Evolutionary conservation across 2,329 filamentous ascomycete genomes (phyloP), one percentile per base, ranked within the genome.

Genomic region (Ophiocordyceps camponoti-saundersi): DNA sequence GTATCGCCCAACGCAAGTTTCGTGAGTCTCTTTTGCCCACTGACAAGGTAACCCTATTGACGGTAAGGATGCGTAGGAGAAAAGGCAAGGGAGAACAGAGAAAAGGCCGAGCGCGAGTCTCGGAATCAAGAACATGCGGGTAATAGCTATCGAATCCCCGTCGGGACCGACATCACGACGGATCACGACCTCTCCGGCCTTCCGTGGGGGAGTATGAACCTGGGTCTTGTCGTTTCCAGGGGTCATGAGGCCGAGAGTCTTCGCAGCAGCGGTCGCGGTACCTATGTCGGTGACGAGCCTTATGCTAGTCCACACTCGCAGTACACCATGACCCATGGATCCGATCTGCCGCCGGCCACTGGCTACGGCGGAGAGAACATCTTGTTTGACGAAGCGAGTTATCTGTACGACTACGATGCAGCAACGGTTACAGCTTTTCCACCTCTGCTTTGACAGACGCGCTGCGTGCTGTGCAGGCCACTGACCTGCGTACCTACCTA

Each of bases 1-100:
- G 81, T 47, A 74, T 86, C 50, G 82, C 82, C 2, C 83, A 87
- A 56, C 72, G 82, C 53, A 85, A 85, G 55, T 87, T 85, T 54
- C 73, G 83, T 87, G 71, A 57, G 80, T 55, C 15, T 18, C 41
- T 40, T 8, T 7, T 40, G 36, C 15, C 36, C 18, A 4, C 3
- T 18, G 21, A 10, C n/a, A 2, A 6, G 7, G 21, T 8, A 11
- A 7, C 15, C n/a, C 44, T 45, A 7, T 21, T 45, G 20, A 34
- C 42, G 23, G 3, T 21, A 16, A 16, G 22, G 7, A 4, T 12
- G 1, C 18, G 13, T 50, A 86, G 82, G 82, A 55, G 81, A 84
- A 53, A 86, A 85, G 56, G 70, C 72, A 1, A 77, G 76, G 55
- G 79, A 82, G 48, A 75, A 79, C 53, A 80, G 76, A 51, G 82